Evolutionary conservation across 257 asterid genomes (phyloP).

Genomic region (Lycium ferocissimum): DNA sequence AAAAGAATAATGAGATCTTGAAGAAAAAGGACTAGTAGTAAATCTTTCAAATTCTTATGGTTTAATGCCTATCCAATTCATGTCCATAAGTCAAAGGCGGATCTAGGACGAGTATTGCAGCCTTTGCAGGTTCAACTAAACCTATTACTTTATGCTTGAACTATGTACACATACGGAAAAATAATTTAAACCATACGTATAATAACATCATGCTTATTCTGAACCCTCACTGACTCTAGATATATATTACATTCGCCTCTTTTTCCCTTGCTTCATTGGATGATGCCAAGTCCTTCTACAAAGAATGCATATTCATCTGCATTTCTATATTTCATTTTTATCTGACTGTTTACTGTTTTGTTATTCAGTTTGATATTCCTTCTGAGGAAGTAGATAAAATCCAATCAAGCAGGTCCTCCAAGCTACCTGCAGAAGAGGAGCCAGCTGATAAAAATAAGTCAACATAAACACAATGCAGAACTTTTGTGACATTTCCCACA

Average conservation of each 20-base stretch:
- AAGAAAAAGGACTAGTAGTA: neutral
- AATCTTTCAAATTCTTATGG: neutral
- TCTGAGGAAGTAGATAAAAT: constrained; percentile 56
- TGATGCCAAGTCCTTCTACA: neutral
- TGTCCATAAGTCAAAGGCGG: neutral
- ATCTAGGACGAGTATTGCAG: neutral
- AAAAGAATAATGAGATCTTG: neutral
- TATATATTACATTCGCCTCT: neutral
- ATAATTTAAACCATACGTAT: neutral
- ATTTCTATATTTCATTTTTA: constrained; percentile 9
- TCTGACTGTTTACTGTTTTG: constrained; percentile 10
- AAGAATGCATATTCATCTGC: neutral
- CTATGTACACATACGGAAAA: neutral
- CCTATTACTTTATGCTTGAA: neutral
- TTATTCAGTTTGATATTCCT: constrained; percentile 68
- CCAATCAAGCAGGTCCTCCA: constrained; percentile 54
- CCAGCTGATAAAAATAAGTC: constrained; percentile 41
- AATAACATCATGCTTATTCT: neutral
- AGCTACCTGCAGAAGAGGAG: constrained; percentile 53
- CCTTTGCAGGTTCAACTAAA: neutral
- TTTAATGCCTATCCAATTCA: neutral
- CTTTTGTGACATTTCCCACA: neutral
- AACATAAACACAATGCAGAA: constrained; percentile 30
- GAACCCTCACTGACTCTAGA: neutral
- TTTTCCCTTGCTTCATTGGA: neutral